phyloP scores from a whole-genome alignment of 345 rosid genomes.

The Lumnitzera racemosa region DNA sequence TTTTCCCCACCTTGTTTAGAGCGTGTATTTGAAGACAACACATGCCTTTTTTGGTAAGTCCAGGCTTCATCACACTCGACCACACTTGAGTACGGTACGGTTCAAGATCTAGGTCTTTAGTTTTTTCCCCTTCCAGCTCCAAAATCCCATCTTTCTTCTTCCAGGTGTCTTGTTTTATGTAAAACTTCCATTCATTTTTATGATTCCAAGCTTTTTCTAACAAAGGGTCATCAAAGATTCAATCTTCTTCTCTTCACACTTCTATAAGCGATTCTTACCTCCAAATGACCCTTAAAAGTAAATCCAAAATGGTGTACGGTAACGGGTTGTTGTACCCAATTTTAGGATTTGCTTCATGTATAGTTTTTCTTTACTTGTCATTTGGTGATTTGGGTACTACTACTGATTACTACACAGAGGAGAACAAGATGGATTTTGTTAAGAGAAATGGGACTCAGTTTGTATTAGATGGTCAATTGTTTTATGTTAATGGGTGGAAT shows the following conservation, averaged over 20 bases:
- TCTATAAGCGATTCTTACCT: conserved; percentile 9
- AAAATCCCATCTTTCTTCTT: no score
- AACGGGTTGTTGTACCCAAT: conserved; percentile 59
- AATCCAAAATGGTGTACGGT: conserved; percentile 42
- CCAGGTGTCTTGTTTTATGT: no score
- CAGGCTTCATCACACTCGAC: no score
- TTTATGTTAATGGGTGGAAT: conserved; percentile 87
- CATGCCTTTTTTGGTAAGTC: no score
- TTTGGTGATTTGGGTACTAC: conserved; percentile 51
- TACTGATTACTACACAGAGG: conserved; percentile 19
- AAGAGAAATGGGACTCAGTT: conserved; percentile 67
- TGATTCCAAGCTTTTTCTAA: no score
- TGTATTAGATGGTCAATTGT: conserved; percentile 48
- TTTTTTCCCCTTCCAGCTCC: no score
- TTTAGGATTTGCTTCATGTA: conserved; percentile 73
- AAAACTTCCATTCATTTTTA: no score
- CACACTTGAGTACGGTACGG: no score
- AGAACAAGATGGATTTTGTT: conserved; percentile 47
- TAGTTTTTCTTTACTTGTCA: conserved; percentile 63
- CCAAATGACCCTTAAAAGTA: neutral
- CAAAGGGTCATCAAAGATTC: neutral
- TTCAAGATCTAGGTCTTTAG: no score
- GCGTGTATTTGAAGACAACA: no score
- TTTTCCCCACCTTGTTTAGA: no score
- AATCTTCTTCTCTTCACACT: neutral